A percentile compares a stretch with the other conserved stretches of the same genome.
These are phyloP conservation scores for Calamus simplicifolius DNA, from an alignment of 176 grass and related monocot species.

Conservation along the genomic window DNA sequence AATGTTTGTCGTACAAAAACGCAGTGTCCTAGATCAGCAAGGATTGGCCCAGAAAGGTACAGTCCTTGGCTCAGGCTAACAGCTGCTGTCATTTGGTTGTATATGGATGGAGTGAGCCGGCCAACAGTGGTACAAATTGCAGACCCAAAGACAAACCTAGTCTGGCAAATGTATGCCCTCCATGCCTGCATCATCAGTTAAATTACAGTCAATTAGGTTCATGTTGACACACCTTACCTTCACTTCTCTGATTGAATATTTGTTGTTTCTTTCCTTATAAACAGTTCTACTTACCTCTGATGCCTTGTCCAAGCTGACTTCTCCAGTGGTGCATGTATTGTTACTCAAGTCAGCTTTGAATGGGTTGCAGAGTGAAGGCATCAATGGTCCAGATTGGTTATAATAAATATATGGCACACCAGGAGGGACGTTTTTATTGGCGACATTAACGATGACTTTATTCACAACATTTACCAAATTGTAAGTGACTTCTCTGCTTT, in stretches of 20 bases:
- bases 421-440: conserved; percentile 61
- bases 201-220: too few relatives aligned
- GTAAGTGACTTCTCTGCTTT: conserved; percentile 74
- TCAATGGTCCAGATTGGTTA: conserved; percentile 78
- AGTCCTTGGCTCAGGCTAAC: conserved; percentile 47
- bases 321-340: conserved; percentile 34
- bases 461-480: conserved; percentile 80
- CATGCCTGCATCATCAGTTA: conserved; percentile 24
- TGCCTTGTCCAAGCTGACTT: conserved; percentile 53
- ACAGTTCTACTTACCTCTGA: conserved; percentile 23
- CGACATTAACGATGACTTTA: conserved; percentile 80
- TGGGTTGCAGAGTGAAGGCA: conserved; percentile 69
- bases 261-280: not conserved
- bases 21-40: conserved; percentile 76
- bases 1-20: conserved; percentile 64
- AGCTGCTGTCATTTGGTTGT: conserved; percentile 70
- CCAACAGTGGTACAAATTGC: conserved; percentile 56
- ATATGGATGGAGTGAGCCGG: conserved; percentile 52
- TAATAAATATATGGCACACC: conserved; percentile 33
- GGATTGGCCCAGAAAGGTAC: conserved; percentile 67
- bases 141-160: conserved; percentile 12
- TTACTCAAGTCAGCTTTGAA: conserved; percentile 51
- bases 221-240: too few relatives aligned
- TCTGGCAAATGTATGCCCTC: conserved; percentile 55
- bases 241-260: too few relatives aligned